Conservation (phyloP, 2,329 filamentous ascomycete genomes). For the Whalleya microplaca region DNA sequence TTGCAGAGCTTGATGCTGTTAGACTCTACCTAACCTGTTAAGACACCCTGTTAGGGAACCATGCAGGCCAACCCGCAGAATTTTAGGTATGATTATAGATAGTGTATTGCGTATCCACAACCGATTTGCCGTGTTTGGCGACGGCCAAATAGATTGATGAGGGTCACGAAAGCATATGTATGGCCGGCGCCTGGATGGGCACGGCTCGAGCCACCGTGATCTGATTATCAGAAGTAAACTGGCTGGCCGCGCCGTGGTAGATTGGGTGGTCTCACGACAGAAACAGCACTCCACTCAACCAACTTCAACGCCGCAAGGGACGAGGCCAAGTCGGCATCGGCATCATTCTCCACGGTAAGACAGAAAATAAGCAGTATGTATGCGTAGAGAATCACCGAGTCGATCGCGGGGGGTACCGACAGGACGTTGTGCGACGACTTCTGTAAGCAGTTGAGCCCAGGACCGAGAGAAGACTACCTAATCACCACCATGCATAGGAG, state of each 20-base stretch:
- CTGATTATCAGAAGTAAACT: slow-evolving; percentile 7
- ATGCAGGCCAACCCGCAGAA: slow-evolving; percentile 17
- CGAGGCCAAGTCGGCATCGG: slow-evolving; percentile 1
- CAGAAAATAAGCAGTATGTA: slow-evolving; percentile 1
- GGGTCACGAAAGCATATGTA: slow-evolving; percentile 8
- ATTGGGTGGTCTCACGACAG: slow-evolving; percentile 11
- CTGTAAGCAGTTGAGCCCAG: no score
- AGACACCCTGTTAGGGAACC: slow-evolving; percentile 7
- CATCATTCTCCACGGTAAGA: slow-evolving; percentile 7
- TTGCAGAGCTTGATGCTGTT: slow-evolving; percentile 16
- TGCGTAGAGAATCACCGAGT: slow-evolving; percentile 15
- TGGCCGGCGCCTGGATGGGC: slow-evolving; percentile 6
- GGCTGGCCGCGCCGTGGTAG: background rate
- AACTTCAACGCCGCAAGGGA: slow-evolving; percentile 6
- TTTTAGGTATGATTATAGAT: slow-evolving; percentile 16
- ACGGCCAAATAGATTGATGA: slow-evolving; percentile 21
- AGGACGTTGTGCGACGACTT: slow-evolving; percentile 17
- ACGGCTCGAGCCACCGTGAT: slow-evolving; percentile 1
- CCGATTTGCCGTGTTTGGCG: slow-evolving; percentile 18
- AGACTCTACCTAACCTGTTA: slow-evolving; percentile 8
- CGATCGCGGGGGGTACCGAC: slow-evolving; percentile 11
- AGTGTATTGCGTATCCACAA: slow-evolving; percentile 10
- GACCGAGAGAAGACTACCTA: no score
- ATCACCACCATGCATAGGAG: slow-evolving; percentile 12
- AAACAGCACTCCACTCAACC: slow-evolving; percentile 5